Conservation (phyloP, 2,329 filamentous ascomycete species). For the Fusarium paranaense region DNA sequence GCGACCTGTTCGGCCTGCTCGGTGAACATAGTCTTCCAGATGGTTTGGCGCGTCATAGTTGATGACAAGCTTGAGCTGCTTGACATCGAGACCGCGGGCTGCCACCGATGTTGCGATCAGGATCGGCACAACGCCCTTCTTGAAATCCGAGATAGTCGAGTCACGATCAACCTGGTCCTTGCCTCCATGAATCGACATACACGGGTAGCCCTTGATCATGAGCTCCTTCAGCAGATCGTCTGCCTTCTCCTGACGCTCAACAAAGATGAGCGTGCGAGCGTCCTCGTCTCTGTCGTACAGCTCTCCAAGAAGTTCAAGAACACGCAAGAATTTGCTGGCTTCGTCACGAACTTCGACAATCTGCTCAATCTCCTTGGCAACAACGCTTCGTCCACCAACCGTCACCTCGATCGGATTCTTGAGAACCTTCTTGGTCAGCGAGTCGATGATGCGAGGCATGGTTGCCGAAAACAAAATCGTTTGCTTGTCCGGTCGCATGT, state of each 20-base stretch:
- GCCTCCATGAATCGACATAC: constrained; percentile 93
- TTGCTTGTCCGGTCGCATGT: constrained; percentile 91
- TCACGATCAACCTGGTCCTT: constrained; percentile 95
- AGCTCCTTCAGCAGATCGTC: constrained; percentile 83
- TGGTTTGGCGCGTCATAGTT: constrained; percentile 97
- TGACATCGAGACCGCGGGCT: constrained; percentile 93
- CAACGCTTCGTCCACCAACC: constrained; percentile 88
- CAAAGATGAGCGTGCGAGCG: constrained; percentile 88
- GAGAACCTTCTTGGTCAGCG: constrained; percentile 88
- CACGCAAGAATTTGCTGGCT: constrained; percentile 82
- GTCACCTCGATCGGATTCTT: constrained; percentile 89
- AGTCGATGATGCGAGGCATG: constrained; percentile 93
- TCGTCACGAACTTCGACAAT: constrained; percentile 90
- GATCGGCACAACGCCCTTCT: constrained; percentile 88
- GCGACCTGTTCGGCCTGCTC: constrained; percentile 91
- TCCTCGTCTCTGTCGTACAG: constrained; percentile 90
- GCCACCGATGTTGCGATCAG: constrained; percentile 96
- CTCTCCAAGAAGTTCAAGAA: constrained; percentile 88
- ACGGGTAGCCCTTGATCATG: constrained; percentile 86
- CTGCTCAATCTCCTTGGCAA: constrained; percentile 93
- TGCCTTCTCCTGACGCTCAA: constrained; percentile 90
- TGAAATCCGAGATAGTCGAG: constrained; percentile 93
- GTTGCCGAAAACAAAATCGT: constrained; percentile 97
- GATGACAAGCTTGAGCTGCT: constrained; percentile 94
- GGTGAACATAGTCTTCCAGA: constrained; percentile 95